phyloP scores from a whole-genome alignment of 768 basidiomycete genomes.

The Botryobasidium botryosum region DNA sequence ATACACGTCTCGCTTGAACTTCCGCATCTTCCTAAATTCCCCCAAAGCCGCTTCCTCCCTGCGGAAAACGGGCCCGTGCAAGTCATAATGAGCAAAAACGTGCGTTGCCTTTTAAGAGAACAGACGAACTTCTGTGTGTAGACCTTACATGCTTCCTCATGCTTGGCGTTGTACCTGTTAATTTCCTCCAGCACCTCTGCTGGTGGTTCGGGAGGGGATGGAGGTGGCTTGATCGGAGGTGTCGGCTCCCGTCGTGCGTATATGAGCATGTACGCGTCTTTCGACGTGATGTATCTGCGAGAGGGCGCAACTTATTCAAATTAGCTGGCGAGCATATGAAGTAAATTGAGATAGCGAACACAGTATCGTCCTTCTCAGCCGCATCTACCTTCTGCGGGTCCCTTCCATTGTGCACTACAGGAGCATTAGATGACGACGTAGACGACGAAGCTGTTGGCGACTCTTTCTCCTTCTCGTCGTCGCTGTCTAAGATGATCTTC shows the following conservation, averaged over 20 bases:
- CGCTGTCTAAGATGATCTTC: no score
- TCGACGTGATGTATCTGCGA: constrained; percentile 27
- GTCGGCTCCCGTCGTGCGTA: constrained; percentile 62
- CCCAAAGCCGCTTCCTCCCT: constrained; percentile 12
- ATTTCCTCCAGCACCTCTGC: constrained; percentile 37
- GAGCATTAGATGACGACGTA: no score
- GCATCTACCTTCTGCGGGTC: no score
- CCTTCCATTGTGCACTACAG: no score
- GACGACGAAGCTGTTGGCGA: no score
- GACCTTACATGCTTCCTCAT: no score
- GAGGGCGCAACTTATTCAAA: neutral
- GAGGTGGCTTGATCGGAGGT: no score
- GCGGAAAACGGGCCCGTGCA: neutral
- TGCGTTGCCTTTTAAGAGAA: no score
- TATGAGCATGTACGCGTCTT: constrained; percentile 91
- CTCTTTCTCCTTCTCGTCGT: no score
- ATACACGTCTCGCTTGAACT: constrained; percentile 43
- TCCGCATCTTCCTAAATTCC: constrained; percentile 34
- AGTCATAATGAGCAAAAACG: constrained; percentile 12
- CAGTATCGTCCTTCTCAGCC: no score
- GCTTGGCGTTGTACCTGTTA: constrained; percentile 31
- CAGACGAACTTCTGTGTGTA: no score
- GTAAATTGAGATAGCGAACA: no score
- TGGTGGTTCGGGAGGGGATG: constrained; percentile 38
- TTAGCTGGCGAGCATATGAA: neutral